Percentiles rank a stretch among this genome's conserved stretches.
These are phyloP conservation scores for Cyclotella kingstonii DNA, from an alignment of 108 stramenopile species.

Conservation along the genomic window DNA sequence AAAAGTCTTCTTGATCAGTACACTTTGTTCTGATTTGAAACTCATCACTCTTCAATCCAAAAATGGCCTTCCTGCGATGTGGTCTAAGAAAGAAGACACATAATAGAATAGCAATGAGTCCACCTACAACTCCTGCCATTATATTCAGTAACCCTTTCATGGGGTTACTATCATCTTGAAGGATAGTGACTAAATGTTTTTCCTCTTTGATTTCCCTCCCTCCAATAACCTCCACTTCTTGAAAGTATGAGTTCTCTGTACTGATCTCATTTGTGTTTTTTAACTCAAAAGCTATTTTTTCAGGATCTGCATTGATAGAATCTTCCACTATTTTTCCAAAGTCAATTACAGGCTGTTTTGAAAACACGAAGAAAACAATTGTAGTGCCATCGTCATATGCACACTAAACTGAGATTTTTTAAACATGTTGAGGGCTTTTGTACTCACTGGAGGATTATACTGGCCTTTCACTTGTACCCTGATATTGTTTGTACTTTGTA, in stretches of 20 bases:
- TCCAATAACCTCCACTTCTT: constrained; percentile 25
- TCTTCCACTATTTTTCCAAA: constrained; percentile 32
- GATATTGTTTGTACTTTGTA: constrained; percentile 15
- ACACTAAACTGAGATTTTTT: background rate
- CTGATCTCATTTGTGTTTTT: constrained; percentile 9
- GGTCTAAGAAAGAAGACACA: constrained; percentile 36
- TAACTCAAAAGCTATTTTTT: constrained; percentile 15
- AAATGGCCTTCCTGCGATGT: constrained; percentile 23
- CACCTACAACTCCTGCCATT: constrained; percentile 19
- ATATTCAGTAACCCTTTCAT: constrained; percentile 20
- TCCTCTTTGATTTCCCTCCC: constrained; percentile 28
- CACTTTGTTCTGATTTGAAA: constrained; percentile 10
- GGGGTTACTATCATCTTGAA: background rate
- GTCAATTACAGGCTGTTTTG: constrained; percentile 27
- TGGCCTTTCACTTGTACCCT: constrained; percentile 31
- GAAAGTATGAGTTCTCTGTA: constrained; percentile 14
- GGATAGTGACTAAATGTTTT: background rate
- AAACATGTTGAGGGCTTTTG: background rate
- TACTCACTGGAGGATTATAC: constrained; percentile 20
- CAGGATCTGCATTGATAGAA: constrained; percentile 36
- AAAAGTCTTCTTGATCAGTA: constrained; percentile 7
- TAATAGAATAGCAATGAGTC: constrained; percentile 19
- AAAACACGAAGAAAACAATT: background rate
- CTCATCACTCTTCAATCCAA: constrained; percentile 16
- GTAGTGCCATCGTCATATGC: background rate